Base-by-base conservation (phyloP, 371 early-diverging fungal genomes). In the Apophysomyces ossiformis region DNA sequence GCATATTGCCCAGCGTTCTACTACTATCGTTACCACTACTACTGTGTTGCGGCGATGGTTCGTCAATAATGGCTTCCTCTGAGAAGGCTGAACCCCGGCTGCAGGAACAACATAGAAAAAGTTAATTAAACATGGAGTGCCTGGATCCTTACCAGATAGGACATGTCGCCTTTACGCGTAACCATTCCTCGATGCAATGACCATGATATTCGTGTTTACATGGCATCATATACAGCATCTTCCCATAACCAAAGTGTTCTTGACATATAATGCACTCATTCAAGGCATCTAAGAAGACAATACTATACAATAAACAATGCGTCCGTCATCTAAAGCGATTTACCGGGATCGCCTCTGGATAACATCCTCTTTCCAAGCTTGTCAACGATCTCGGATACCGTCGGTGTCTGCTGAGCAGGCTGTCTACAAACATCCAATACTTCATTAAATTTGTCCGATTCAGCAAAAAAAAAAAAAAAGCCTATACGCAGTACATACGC, bases 171-270 rank as follows among this genome's bases (percentile, higher is more conserved):
- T 62, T 68, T n/a, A 58, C 38, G 0, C 18, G 13, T 37, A 72
- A 26, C 72, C 72, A 72, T 8, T 50, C 65, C 26, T 57, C 61
- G 15, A 72, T 68, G 37, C 72, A 72, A 6, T 41, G 16, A 2
- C 60, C 59, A 54, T 72, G 72, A 43, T 72, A 72, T 58, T 72
- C 72, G 16, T 72, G 72, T 12, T 60, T 41, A 62, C 72, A 72
- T n/a, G 72, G 68, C 58, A 72, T 46, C 11, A 46, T 43, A 6
- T 60, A 62, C 1, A 72, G 9, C 7, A 45, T 32, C 21, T 39
- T 11, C 2, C 64, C 63, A 7, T 38, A 56, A 2, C 63, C 65
- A 60, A 59, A 68, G 4, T 7, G 11, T 1, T 72, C 72, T 32
- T 72, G 72, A 36, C 72, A 72, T 35, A 72, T 72, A 6, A 45